Base-by-base conservation (phyloP, 805 yeast genomes). In the Saccharomycopsis schoenii region DNA sequence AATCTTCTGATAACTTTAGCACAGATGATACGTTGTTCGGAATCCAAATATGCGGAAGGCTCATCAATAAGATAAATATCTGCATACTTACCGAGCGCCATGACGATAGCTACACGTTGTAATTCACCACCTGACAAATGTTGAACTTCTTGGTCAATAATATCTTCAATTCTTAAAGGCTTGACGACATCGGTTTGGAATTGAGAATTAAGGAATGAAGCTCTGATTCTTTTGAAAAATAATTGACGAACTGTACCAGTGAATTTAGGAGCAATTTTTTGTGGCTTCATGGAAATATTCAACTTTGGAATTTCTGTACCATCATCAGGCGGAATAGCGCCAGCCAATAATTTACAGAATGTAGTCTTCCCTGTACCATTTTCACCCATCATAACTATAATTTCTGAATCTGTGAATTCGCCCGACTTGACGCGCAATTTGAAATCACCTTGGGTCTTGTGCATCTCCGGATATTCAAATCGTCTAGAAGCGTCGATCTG, bases 351-450 rank as follows among this genome's bases (percentile, higher is more conserved):
- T 74, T 88, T 89, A 83, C 97, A 93, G 79, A 94, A 86, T 15
- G 99, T 94, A 51, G 99, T 94, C 79, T 94, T 94, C 80, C 99
- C 99, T 19, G 99, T 94, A 79, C 99, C 99, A 75, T 94, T 94
- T 78, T 94, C 99, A 73, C 99, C 99, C 96, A 94, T 93, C 97
- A 94, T 89, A 61, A 94, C 99, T 70, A 94, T 81, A 69, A 94
- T 94, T 79, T 94, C 99, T 52, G 97, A 89, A 74, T 94, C 96
- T 61, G 96, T 86, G 77, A 93, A 94, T 62, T 87, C 92, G 77
- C 99, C 99, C 55, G 82, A 71, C 70, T 89, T 87, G 63, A 94
- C 86, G 62, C 76, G 78, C 73, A 94, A 80, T 71, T 83, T 84
- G 88, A 94, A 94, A 75, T 92, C 97, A 71, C 99, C 99, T 79